Evolutionary conservation across 2,329 filamentous ascomycete genomes (phyloP).

Genomic region (Monosporascus ibericus): DNA sequence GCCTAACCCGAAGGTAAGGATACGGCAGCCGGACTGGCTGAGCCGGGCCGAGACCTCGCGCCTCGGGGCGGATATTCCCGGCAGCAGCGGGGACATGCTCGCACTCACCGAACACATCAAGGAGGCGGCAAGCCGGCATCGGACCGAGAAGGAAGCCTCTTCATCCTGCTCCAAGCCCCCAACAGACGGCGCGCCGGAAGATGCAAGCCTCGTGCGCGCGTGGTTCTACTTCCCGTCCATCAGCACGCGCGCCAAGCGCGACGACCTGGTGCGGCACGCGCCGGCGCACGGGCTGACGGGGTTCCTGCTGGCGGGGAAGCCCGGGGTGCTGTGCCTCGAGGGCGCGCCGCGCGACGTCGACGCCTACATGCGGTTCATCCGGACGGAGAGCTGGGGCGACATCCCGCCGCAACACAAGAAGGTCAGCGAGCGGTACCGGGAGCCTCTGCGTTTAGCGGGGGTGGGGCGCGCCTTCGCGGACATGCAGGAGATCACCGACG

Average conservation of each 20-base stretch:
- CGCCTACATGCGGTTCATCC: slow-evolving; percentile 57
- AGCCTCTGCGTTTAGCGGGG: slow-evolving; percentile 20
- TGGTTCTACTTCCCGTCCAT: slow-evolving; percentile 62
- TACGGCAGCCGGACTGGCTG: slow-evolving; percentile 47
- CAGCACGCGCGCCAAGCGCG: slow-evolving; percentile 51
- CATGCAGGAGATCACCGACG: slow-evolving; percentile 52
- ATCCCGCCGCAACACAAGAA: slow-evolving; percentile 58
- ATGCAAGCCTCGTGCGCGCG: slow-evolving; percentile 37
- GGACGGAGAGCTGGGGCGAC: slow-evolving; percentile 57
- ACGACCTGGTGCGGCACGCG: slow-evolving; percentile 49
- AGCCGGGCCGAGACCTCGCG: slow-evolving; percentile 38
- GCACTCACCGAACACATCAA: slow-evolving; percentile 37
- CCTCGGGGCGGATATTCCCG: slow-evolving; percentile 33
- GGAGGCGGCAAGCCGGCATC: background rate
- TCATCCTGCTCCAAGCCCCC: background rate
- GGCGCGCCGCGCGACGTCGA: slow-evolving; percentile 42
- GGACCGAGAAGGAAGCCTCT: no score
- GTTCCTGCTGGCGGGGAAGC: slow-evolving; percentile 55
- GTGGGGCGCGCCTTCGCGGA: slow-evolving; percentile 39
- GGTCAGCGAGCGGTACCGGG: slow-evolving; percentile 49
- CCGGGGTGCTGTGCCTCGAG: slow-evolving; percentile 48
- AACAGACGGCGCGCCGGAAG: background rate
- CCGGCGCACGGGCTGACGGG: slow-evolving; percentile 48
- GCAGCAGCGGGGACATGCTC: slow-evolving; percentile 35
- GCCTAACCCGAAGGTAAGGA: slow-evolving; percentile 33